Conservation (phyloP, 495 filamentous ascomycete species). For the Penicillium maclennaniae region DNA sequence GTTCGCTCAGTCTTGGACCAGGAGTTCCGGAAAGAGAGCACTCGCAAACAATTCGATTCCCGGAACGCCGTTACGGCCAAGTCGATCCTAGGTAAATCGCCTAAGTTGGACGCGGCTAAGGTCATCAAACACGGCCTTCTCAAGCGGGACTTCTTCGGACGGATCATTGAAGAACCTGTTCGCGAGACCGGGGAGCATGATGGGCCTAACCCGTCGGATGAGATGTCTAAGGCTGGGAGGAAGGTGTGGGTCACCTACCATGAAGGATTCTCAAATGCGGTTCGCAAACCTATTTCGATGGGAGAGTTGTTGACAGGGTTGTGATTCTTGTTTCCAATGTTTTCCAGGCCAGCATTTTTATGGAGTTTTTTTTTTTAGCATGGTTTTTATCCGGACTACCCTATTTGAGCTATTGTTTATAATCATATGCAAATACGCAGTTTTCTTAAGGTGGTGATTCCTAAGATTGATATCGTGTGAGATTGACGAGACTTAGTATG, state of each 20-base stretch:
- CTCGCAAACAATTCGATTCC: conserved; percentile 55
- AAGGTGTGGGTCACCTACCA: conserved; percentile 92
- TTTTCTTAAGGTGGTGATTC: not conserved
- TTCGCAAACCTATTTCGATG: conserved; percentile 85
- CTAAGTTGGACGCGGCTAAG: conserved; percentile 38
- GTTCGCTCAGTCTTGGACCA: conserved; percentile 89
- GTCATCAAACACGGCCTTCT: conserved; percentile 34
- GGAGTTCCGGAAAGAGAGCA: conserved; percentile 69
- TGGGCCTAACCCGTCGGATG: conserved; percentile 25
- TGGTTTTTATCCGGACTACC: not conserved
- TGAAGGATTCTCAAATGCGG: conserved; percentile 95
- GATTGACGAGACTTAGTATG: no score
- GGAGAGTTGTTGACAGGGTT: conserved; percentile 67
- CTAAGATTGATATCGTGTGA: no score
- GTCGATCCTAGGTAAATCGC: conserved; percentile 12
- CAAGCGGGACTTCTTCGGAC: conserved; percentile 90
- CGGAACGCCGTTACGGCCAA: conserved; percentile 44
- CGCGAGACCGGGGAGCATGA: conserved; percentile 23
- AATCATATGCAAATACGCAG: not conserved
- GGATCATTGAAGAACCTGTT: conserved; percentile 53
- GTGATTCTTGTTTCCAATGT: conserved; percentile 18
- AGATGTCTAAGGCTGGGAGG: conserved; percentile 40
- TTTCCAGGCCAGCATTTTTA: not conserved
- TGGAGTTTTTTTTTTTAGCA: not conserved
- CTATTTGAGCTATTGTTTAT: not conserved